Percentiles rank a stretch among this genome's conserved stretches.
Evolutionary conservation across 78 protist genomes (phyloP).

Genomic region (Cavenderia fasciculata): DNA sequence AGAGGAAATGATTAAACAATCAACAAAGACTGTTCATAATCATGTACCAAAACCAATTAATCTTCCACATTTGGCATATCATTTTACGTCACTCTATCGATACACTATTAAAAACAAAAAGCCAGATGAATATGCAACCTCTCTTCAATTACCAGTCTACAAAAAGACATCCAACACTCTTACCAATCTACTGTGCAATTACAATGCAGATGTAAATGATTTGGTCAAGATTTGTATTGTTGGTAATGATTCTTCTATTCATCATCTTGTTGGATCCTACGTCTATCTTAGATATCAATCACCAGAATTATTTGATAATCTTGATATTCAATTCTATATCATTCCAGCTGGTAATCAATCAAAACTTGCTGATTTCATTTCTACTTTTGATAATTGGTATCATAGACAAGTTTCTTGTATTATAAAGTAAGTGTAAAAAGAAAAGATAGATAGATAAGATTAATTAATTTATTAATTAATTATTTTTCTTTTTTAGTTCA

Average conservation of each 20-base stretch:
- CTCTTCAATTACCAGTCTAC: conserved; percentile 21
- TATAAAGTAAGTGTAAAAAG: neutral
- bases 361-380: conserved; percentile 36
- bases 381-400: conserved; percentile 64
- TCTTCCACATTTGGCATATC: conserved; percentile 44
- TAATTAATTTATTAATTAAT: neutral
- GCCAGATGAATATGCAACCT: conserved; percentile 56
- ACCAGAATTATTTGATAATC: conserved; percentile 33
- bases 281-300: conserved; percentile 23
- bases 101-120: conserved; percentile 47
- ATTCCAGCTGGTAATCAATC: conserved; percentile 39
- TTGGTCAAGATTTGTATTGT: conserved; percentile 39
- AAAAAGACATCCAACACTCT: conserved; percentile 11
- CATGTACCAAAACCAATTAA: conserved; percentile 10
- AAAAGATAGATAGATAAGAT: neutral
- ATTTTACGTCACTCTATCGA: conserved; percentile 20
- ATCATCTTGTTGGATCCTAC: conserved; percentile 54
- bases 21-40: neutral
- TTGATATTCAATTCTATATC: conserved; percentile 27
- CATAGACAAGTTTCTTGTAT: conserved; percentile 24
- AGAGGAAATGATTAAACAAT: conserved; percentile 38
- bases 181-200: conserved; percentile 20
- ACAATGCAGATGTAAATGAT: conserved; percentile 27
- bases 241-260: conserved; percentile 66
- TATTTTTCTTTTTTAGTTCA: conserved; percentile 17